Evolutionary conservation across 371 early-diverging fungal genomes (phyloP).

Genomic region (Saksenaea vasiformis): DNA sequence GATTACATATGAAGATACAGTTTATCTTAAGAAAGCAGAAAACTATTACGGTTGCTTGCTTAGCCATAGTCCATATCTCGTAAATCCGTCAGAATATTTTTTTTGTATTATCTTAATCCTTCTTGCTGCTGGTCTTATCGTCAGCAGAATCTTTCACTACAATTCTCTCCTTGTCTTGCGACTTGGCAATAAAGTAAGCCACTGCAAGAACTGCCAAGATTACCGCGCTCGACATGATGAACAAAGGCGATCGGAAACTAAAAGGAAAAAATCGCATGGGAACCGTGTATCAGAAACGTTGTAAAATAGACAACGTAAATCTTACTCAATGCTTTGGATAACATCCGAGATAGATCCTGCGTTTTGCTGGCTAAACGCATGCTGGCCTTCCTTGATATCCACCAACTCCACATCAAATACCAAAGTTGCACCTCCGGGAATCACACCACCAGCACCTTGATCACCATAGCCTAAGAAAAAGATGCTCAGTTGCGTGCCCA

Average conservation of each 20-base stretch:
- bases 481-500: too few relatives aligned
- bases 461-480: slow-evolving; percentile 50
- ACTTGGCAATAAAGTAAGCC: slow-evolving; percentile 12
- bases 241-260: slow-evolving; percentile 11
- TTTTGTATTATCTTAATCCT: background rate
- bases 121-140: background rate
- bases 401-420: slow-evolving; percentile 72
- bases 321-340: slow-evolving; percentile 11
- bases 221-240: slow-evolving; percentile 25
- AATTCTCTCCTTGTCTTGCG: slow-evolving; percentile 9
- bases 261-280: background rate
- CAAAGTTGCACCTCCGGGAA: slow-evolving; percentile 62
- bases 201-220: slow-evolving; percentile 22
- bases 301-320: background rate
- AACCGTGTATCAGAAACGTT: background rate
- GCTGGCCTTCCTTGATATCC: slow-evolving; percentile 49
- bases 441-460: slow-evolving; percentile 57
- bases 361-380: background rate
- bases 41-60: background rate
- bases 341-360: background rate
- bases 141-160: slow-evolving; percentile 21
- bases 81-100: background rate
- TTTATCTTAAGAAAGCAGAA: slow-evolving; percentile 1
- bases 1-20: background rate
- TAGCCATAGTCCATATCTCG: too few relatives aligned